Base-by-base conservation (phyloP, 1,139 yeast genomes). In the Suhomyces guaymorum region DNA sequence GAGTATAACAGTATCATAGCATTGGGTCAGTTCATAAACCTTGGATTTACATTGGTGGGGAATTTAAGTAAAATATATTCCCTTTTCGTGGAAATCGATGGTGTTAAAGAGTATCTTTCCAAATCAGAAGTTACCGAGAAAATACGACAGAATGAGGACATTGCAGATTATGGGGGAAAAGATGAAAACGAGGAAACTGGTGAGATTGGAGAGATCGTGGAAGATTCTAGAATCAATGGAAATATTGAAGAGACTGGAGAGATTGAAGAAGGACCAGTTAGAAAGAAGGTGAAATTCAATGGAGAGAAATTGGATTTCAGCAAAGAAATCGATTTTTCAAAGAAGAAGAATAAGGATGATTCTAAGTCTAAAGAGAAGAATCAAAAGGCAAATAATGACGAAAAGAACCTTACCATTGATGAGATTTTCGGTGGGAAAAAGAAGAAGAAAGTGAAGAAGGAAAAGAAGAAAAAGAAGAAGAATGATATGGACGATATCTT, bases 21-120 rank as follows among this genome's bases (percentile, higher is more conserved):
- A 0, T 69, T 84, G 40, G 95, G 92, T 0, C 96, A 89, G 52
- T 89, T 82, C 52, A 70, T 87, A 5, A 73, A 82, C 2, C 58
- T 88, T 10, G 96, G 95, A 1, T 70, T 89, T 43, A 77, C 85
- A 0, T 57, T 88, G 31, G 51, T 87, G 4, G 95, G 86, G 0
- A 40, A 65, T 15, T 46, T 79, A 26, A 72, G 87, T 2, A 68
- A 70, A 39, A 51, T 86, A 3, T 57, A 67, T 43, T 42, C 44
- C 2, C 32, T 69, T 26, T 55, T 73, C 26, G 48, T 52, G 5
- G 49, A 59, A 19, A 52, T 54, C 8, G 52, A 52, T 2, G 61
- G 55, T 6, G 42, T 42, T 11, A 27, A 35, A 13, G 34, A 30
- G 2, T n/a, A 32, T 9, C 17, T 32, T 16, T 28, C 26, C 2